phyloP scores from a whole-genome alignment of 139 green algal genomes.

The Marvania coccoides region DNA sequence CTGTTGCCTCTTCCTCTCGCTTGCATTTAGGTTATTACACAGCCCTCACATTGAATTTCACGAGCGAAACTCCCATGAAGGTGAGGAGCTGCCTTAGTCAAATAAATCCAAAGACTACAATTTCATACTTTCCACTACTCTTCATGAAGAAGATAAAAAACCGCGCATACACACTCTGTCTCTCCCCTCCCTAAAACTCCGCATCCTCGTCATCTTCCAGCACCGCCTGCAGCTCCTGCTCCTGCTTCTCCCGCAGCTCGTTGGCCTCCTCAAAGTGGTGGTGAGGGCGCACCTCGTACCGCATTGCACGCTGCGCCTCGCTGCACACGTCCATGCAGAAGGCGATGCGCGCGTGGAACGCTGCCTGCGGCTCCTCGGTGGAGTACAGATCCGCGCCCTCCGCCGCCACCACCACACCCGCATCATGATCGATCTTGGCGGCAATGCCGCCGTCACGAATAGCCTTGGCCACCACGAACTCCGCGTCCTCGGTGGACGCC shows the following conservation, averaged over 20 bases:
- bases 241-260: conserved; percentile 64
- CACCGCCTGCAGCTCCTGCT: conserved; percentile 75
- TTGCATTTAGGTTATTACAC: no score
- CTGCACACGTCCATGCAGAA: conserved; percentile 98
- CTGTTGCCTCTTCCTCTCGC: no score
- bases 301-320: conserved; percentile 63
- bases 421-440: conserved; percentile 75
- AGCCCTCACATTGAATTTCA: no score
- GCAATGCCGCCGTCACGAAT: conserved; percentile 87
- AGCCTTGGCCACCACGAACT: conserved; percentile 92
- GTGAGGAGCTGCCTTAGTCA: no score
- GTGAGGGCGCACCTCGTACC: conserved; percentile 15
- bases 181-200: conserved; percentile 14
- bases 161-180: conserved; percentile 3
- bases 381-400: conserved; percentile 73
- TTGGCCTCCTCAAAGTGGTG: conserved; percentile 5
- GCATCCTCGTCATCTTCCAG: conserved; percentile 67
- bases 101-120: no score
- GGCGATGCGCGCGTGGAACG: conserved; percentile 90
- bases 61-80: no score
- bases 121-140: no score
- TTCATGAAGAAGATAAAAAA: no score
- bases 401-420: conserved; percentile 56
- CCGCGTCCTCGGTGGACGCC: conserved; percentile 67
- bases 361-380: conserved; percentile 49